Base-by-base conservation (phyloP, 2,329 filamentous ascomycete genomes). In the Hymenotorrendiella dingleyae region DNA sequence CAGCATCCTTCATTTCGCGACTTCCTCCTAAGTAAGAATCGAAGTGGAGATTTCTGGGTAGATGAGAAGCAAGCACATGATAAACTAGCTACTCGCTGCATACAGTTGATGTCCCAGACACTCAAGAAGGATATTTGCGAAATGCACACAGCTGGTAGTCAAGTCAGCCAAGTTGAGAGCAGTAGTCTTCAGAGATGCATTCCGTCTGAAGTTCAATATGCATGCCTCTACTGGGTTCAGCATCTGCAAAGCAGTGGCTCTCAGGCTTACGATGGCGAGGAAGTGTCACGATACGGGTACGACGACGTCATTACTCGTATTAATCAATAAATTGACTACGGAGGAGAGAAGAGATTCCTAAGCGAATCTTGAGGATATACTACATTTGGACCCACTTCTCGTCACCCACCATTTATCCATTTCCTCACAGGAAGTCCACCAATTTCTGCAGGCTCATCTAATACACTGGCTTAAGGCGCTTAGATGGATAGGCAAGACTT, bases 191-290 rank as follows among this genome's bases (percentile, higher is more conserved):
- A 55, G 24, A 16, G 60, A 45, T 21, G 53, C 47, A 36, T 68
- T 58, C 44, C 61, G 52, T 27, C 51, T 48, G 44, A 59, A 55
- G 43, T 67, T 39, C 53, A 58, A 42, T 67, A 66, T 54, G 58
- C 57, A 34, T 64, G 58, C 45, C 50, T 55, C 5, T 64, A 66
- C 51, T 66, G 61, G 63, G 48, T 59, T 16, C 50, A 53, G 27
- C 60, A 63, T 53, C 39, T 58, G 0, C 43, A 54, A 46, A 43
- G 51, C 26, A 54, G 56, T 53, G 44, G 46, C 40, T 46, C 49
- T 43, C 55, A 56, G 51, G 57, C 56, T 50, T 49, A 49, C 44
- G 12, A 32, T 32, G 4, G 29, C 29, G 29, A 32, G 8, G 29
- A 32, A 32, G 14, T n/a, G n/a, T n/a, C n/a, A n/a, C n/a, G n/a